A percentile compares a stretch with the other conserved stretches of the same genome.
phyloP scores from a whole-genome alignment of 1,284 basidiomycete genomes.

The Mycosarcoma maydis region DNA sequence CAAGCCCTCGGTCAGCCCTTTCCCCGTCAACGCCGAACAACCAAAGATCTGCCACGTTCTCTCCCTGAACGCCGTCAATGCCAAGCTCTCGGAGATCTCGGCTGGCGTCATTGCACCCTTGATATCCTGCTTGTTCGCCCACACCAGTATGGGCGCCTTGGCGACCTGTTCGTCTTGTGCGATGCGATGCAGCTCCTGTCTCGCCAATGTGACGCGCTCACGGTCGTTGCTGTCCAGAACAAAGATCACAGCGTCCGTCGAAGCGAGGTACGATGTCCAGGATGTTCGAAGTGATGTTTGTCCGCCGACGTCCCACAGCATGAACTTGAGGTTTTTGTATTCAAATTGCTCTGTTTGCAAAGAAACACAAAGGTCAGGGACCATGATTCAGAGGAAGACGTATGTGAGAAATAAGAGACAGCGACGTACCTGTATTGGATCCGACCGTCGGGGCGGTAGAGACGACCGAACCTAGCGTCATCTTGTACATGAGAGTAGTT shows the following conservation, averaged over 20 bases:
- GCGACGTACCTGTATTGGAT: slow-evolving; percentile 63
- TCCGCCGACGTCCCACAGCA: slow-evolving; percentile 70
- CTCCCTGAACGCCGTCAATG: slow-evolving; percentile 69
- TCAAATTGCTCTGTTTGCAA: slow-evolving; percentile 63
- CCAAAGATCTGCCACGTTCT: slow-evolving; percentile 71
- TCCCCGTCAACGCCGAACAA: slow-evolving; percentile 69
- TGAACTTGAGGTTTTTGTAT: slow-evolving; percentile 70
- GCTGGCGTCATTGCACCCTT: slow-evolving; percentile 68
- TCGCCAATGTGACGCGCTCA: slow-evolving; percentile 68
- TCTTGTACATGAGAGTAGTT: slow-evolving; percentile 70
- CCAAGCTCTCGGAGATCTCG: slow-evolving; percentile 70
- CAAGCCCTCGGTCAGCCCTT: slow-evolving; percentile 61
- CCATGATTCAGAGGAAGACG: background rate
- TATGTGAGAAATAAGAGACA: background rate
- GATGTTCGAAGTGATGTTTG: slow-evolving; percentile 69
- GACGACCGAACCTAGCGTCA: slow-evolving; percentile 71
- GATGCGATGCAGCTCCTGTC: slow-evolving; percentile 69
- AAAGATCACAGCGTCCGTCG: slow-evolving; percentile 69
- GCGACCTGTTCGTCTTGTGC: slow-evolving; percentile 67
- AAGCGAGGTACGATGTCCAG: slow-evolving; percentile 69
- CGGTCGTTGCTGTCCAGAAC: slow-evolving; percentile 71
- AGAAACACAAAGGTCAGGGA: background rate
- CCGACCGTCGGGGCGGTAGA: slow-evolving; percentile 71
- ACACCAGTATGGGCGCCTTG: slow-evolving; percentile 69
- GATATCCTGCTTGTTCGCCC: slow-evolving; percentile 71